Conservation (phyloP, 192 early-diverging fungal species). For the Chytriomyces confervae region DNA sequence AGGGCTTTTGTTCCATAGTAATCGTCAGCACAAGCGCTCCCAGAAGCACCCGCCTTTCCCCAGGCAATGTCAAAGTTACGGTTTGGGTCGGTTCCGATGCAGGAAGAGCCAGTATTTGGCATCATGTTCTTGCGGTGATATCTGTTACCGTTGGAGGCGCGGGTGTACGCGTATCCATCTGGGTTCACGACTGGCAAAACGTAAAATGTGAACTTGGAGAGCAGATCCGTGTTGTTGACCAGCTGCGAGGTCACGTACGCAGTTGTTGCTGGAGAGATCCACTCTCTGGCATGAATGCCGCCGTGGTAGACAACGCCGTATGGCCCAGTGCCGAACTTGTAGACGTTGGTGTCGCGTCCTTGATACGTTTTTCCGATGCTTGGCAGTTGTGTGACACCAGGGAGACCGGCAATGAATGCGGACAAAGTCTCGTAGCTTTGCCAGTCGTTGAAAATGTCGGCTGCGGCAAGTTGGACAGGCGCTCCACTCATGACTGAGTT, state of each 20-base stretch:
- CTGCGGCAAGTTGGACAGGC: constrained; percentile 7
- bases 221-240: constrained; percentile 41
- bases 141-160: constrained; percentile 24
- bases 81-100: constrained; percentile 54
- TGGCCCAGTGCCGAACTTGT: constrained; percentile 42
- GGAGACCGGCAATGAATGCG: constrained; percentile 29
- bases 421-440: constrained; percentile 36
- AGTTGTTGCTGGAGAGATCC: constrained; percentile 58
- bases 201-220: constrained; percentile 56
- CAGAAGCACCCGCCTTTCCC: constrained; percentile 52
- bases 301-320: constrained; percentile 47
- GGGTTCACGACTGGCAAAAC: constrained; percentile 65
- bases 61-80: constrained; percentile 61
- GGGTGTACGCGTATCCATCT: constrained; percentile 62
- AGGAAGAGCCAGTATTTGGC: constrained; percentile 51
- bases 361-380: constrained; percentile 41
- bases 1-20: constrained; percentile 47
- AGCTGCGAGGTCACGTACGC: constrained; percentile 49
- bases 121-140: constrained; percentile 54
- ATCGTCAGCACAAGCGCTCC: constrained; percentile 54
- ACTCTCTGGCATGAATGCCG: constrained; percentile 68
- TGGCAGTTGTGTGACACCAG: constrained; percentile 29
- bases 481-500: not conserved
- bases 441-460: constrained; percentile 42
- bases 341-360: constrained; percentile 34